Conservation (phyloP, 2,329 filamentous ascomycete genomes). For the Nectriaceae sp. region DNA sequence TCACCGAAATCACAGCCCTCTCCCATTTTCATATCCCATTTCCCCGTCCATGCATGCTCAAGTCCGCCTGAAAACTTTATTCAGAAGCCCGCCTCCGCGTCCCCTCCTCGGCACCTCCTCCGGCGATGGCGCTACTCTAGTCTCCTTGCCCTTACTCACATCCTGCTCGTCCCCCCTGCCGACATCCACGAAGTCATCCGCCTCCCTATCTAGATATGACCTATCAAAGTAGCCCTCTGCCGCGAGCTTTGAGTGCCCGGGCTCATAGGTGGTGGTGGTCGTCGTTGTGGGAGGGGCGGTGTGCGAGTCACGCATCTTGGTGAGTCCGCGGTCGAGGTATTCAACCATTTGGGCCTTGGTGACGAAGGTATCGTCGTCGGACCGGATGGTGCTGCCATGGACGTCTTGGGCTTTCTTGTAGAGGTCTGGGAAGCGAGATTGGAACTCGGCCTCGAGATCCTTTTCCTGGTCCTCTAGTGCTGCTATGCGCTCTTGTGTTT, state of each 20-base stretch:
- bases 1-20: too few species aligned
- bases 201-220: constrained; percentile 25
- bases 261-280: constrained; percentile 22
- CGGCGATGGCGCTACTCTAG: constrained; percentile 12
- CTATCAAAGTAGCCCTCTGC: constrained; percentile 32
- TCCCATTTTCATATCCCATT: too few species aligned
- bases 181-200: constrained; percentile 39
- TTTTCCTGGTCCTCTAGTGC: constrained; percentile 48
- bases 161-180: constrained; percentile 27
- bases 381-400: constrained; percentile 30
- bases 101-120: constrained; percentile 25
- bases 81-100: constrained; percentile 35
- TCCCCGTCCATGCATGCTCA: too few species aligned
- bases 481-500: constrained; percentile 41
- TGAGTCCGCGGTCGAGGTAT: constrained; percentile 48
- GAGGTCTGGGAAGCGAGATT: constrained; percentile 45
- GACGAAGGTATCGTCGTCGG: constrained; percentile 40
- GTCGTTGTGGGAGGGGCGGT: constrained; percentile 16
- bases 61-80: constrained; percentile 38
- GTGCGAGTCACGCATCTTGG: constrained; percentile 41
- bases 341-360: constrained; percentile 50
- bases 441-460: constrained; percentile 52
- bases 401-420: constrained; percentile 46
- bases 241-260: constrained; percentile 33
- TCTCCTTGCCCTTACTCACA: constrained; percentile 22